Conservation (phyloP, 352 stramenopile species). For the Plasmopara viticola region DNA sequence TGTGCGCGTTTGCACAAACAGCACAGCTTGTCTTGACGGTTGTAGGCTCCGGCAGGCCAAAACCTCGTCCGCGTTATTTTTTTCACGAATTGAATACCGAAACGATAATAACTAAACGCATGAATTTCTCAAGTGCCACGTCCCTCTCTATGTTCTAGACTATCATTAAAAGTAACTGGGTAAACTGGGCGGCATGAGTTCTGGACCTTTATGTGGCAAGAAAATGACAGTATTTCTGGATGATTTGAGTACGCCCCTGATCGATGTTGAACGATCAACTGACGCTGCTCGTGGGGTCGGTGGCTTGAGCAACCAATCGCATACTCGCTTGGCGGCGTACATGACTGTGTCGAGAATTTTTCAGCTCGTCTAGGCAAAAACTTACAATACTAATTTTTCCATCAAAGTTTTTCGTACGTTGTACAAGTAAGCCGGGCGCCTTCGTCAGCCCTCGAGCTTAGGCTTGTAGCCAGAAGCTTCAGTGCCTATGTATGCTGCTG, state of each 20-base stretch:
- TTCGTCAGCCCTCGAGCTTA: constrained; percentile 29
- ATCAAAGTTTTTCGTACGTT: constrained; percentile 95
- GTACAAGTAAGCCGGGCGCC: constrained; percentile 96
- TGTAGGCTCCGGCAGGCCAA: constrained; percentile 96
- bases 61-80: constrained; percentile 96
- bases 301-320: constrained; percentile 84
- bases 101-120: constrained; percentile 93
- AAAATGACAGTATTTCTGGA: constrained; percentile 99
- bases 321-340: constrained; percentile 94
- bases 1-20: constrained; percentile 89
- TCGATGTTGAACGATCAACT: constrained; percentile 98
- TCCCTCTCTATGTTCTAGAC: constrained; percentile 65
- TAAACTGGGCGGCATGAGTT: constrained; percentile 97
- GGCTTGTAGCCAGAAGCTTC: no score
- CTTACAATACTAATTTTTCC: constrained; percentile 96
- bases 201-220: constrained; percentile 95
- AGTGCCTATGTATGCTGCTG: no score
- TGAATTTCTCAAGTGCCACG: constrained; percentile 98
- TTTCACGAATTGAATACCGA: constrained; percentile 94
- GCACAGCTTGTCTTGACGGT: constrained; percentile 93
- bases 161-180: constrained; percentile 75
- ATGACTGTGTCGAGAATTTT: constrained; percentile 95
- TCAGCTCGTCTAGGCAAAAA: constrained; percentile 97
- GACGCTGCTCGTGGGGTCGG: constrained; percentile 96
- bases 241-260: constrained; percentile 95